Conservation (phyloP, 1,284 basidiomycete species). For the Irpex rosettiformis region DNA sequence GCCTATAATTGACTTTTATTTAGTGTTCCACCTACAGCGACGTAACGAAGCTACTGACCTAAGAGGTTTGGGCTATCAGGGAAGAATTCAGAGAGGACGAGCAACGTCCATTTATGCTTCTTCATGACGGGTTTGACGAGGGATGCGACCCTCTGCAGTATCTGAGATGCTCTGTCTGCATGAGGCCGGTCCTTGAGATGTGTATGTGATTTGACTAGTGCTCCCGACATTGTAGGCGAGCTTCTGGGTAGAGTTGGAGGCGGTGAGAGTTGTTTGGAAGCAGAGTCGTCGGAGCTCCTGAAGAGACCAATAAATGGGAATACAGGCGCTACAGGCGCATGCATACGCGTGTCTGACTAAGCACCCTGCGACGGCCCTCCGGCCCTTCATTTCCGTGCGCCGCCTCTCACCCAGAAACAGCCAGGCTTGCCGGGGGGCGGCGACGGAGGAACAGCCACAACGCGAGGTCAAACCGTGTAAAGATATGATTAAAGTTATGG, state of each 20-base stretch:
- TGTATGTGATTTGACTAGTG: slow-evolving; percentile 60
- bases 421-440: not conserved
- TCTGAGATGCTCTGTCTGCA: slow-evolving; percentile 55
- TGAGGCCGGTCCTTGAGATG: slow-evolving; percentile 63
- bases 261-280: not conserved
- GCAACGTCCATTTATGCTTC: slow-evolving; percentile 76
- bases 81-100: slow-evolving; percentile 83
- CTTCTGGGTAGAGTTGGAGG: not conserved
- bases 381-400: not conserved
- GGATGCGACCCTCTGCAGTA: slow-evolving; percentile 74
- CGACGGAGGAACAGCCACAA: not conserved
- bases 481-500: not conserved
- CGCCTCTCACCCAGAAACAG: not conserved
- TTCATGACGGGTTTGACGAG: slow-evolving; percentile 90
- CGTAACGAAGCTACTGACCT: slow-evolving; percentile 43
- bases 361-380: not conserved
- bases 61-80: slow-evolving; percentile 71
- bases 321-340: not conserved
- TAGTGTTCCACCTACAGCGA: too few species aligned
- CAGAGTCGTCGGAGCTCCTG: not conserved
- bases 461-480: not conserved
- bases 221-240: slow-evolving; percentile 35
- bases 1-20: too few species aligned
- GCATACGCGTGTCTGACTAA: not conserved
- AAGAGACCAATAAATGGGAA: not conserved